A percentile compares a stretch with the other conserved stretches of the same genome.
phyloP scores from a whole-genome alignment of 129 eudicot genomes.

The Lactuca sativa region DNA sequence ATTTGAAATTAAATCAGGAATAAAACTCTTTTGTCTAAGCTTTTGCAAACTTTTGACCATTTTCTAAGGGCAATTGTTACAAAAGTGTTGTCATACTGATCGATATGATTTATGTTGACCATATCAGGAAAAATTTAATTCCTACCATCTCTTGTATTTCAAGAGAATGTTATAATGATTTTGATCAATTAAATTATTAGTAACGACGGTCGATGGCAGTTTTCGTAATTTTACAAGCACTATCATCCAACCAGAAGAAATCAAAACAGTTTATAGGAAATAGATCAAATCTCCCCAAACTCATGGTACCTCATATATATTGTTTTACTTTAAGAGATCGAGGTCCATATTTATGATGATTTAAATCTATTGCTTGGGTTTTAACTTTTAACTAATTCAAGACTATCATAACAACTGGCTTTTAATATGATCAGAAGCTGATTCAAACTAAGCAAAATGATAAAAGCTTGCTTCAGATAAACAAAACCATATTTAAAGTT shows the following conservation, averaged over 20 bases:
- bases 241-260: slow-evolving; percentile 27
- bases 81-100: not conserved
- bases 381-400: not conserved
- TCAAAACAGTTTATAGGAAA: slow-evolving; percentile 5
- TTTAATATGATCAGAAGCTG: not conserved
- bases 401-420: not conserved
- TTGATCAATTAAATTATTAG: not conserved
- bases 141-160: not conserved
- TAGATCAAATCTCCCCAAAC: slow-evolving; percentile 32
- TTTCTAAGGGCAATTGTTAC: not conserved
- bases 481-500: slow-evolving; percentile 8
- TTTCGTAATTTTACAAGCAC: slow-evolving; percentile 9
- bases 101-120: not conserved
- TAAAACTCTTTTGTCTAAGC: not conserved
- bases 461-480: not conserved
- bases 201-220: not conserved
- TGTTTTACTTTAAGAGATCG: not conserved
- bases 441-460: not conserved
- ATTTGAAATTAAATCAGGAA: not conserved
- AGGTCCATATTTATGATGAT: not conserved
- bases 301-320: slow-evolving; percentile 5
- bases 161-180: no score
- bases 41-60: not conserved
- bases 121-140: not conserved
- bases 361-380: not conserved